These are phyloP conservation scores for Lepidium didymum DNA, from an alignment of 345 rosid genomes.

Conservation along the genomic window DNA sequence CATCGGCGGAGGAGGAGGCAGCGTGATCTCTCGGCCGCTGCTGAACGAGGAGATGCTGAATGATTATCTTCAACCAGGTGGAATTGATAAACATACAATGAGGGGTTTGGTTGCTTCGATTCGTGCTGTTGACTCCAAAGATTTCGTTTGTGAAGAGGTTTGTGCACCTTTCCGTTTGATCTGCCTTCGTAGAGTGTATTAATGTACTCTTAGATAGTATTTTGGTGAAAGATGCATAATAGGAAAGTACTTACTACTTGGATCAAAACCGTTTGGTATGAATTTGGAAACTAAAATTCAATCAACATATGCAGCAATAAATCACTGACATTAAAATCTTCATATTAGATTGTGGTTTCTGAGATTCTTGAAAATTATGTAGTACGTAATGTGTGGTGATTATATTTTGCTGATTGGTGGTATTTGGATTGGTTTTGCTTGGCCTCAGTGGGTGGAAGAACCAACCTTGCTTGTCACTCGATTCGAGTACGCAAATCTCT, in stretches of 20 bases:
- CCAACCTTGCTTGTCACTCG: constrained; percentile 69
- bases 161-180: constrained; percentile 5
- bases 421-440: constrained; percentile 4
- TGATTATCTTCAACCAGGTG: constrained; percentile 41
- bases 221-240: neutral
- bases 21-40: constrained; percentile 26
- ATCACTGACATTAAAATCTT: neutral
- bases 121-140: constrained; percentile 35
- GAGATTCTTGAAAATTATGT: constrained; percentile 8
- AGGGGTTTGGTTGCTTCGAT: constrained; percentile 55
- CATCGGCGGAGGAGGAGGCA: constrained; percentile 14
- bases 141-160: constrained; percentile 68
- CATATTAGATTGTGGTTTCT: constrained; percentile 6
- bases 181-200: neutral
- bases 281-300: neutral
- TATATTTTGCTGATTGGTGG: constrained; percentile 2
- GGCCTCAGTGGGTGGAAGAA: constrained; percentile 82
- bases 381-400: neutral
- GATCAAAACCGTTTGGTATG: neutral
- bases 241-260: neutral
- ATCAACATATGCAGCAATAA: neutral
- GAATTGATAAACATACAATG: constrained; percentile 51
- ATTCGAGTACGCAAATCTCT: constrained; percentile 87
- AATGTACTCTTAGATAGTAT: neutral
- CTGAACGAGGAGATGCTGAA: constrained; percentile 45